Evolutionary conservation across 495 filamentous ascomycete genomes (phyloP).

Genomic region (Aspergillus saccharolyticus): DNA sequence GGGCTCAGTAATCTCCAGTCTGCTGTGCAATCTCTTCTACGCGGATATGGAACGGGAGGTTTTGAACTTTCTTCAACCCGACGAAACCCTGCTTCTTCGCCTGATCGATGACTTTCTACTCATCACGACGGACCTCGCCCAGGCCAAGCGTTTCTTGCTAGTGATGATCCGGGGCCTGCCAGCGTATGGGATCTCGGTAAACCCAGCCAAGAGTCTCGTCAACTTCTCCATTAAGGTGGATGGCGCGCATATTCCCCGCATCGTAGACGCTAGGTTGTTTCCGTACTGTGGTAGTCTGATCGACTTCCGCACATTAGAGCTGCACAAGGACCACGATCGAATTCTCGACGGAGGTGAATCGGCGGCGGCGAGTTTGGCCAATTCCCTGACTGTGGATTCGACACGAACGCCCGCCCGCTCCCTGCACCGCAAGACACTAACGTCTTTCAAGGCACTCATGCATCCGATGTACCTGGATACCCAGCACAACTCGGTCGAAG

Average conservation of each 20-base stretch:
- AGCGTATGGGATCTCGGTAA: slow-evolving; percentile 75
- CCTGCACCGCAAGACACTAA: slow-evolving; percentile 76
- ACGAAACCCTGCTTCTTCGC: slow-evolving; percentile 65
- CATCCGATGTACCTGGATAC: slow-evolving; percentile 89
- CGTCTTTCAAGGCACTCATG: slow-evolving; percentile 76
- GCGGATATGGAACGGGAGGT: slow-evolving; percentile 70
- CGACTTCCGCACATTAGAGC: slow-evolving; percentile 68
- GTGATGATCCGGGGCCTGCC: slow-evolving; percentile 75
- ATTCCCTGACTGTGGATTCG: slow-evolving; percentile 75
- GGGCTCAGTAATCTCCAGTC: slow-evolving; percentile 78
- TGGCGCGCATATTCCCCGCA: slow-evolving; percentile 47
- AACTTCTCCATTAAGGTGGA: slow-evolving; percentile 71
- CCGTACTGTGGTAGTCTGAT: slow-evolving; percentile 85
- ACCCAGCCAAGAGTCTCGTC: slow-evolving; percentile 70
- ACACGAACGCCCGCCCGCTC: slow-evolving; percentile 61
- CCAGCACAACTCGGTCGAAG: slow-evolving; percentile 62
- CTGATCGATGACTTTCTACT: slow-evolving; percentile 91
- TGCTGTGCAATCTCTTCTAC: slow-evolving; percentile 93
- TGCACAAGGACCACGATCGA: slow-evolving; percentile 56
- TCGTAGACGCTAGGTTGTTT: slow-evolving; percentile 51
- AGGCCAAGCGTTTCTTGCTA: slow-evolving; percentile 66
- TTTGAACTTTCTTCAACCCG: slow-evolving; percentile 58
- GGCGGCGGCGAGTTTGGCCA: slow-evolving; percentile 30
- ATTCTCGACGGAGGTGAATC: slow-evolving; percentile 42
- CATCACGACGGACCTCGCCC: slow-evolving; percentile 60